These are phyloP conservation scores for Candida ponderosae DNA, from an alignment of 805 yeast species.

Conservation along the genomic window DNA sequence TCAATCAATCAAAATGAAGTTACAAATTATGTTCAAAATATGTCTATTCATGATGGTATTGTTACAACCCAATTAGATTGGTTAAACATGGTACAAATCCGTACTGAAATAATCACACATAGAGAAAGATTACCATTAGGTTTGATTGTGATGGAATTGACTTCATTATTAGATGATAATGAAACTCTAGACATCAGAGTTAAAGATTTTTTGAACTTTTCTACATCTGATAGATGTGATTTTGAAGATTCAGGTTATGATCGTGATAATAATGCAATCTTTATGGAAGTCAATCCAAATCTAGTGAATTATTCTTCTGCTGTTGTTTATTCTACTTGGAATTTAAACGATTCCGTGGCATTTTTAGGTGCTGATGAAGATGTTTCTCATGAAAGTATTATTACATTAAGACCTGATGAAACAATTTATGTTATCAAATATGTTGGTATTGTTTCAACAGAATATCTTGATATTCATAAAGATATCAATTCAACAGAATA, in stretches of 20 bases:
- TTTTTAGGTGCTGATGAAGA: conserved; percentile 1
- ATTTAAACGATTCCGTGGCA: conserved; percentile 5
- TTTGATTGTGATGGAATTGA: conserved; percentile 40
- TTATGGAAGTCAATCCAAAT: conserved; percentile 54
- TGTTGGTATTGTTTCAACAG: conserved; percentile 61
- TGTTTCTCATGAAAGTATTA: conserved; percentile 3
- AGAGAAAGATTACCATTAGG: conserved; percentile 51
- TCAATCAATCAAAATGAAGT: conserved; percentile 28
- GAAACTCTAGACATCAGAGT: conserved; percentile 26
- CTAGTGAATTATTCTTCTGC: conserved; percentile 51
- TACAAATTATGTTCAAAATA: conserved; percentile 50
- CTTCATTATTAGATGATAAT: conserved; percentile 26
- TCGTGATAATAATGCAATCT: conserved; percentile 39
- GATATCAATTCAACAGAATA: conserved; percentile 19
- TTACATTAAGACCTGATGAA: background rate
- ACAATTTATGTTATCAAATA: conserved; percentile 33
- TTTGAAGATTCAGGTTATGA: conserved; percentile 33
- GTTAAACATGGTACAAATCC: conserved; percentile 41
- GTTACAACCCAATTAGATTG: conserved; percentile 65
- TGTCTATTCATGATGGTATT: conserved; percentile 55
- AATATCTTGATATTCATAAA: conserved; percentile 20
- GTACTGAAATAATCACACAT: conserved; percentile 53
- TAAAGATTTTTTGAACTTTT: conserved; percentile 46
- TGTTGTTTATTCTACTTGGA: conserved; percentile 44
- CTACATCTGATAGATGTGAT: conserved; percentile 50